Percentiles rank a stretch among this genome's conserved stretches.
phyloP scores from a whole-genome alignment of 306 rosid species.

The Begonia peltatifolia region DNA sequence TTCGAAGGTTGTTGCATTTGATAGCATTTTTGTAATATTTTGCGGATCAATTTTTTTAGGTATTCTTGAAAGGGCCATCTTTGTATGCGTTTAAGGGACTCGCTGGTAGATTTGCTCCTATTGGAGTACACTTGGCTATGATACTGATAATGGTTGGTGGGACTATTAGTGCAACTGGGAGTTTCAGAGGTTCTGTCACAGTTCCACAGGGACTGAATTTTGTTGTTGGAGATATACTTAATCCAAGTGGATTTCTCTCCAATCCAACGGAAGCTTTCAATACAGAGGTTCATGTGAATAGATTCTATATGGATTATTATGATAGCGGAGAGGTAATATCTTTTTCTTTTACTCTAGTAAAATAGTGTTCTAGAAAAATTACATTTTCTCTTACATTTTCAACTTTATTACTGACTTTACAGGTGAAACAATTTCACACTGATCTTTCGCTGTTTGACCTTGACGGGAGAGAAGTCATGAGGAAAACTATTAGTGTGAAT shows the following conservation, averaged over 20 bases:
- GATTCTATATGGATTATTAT: slow-evolving; percentile 77
- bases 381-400: not conserved
- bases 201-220: slow-evolving; percentile 96
- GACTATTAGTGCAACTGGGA: slow-evolving; percentile 82
- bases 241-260: slow-evolving; percentile 75
- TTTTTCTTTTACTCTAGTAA: not conserved
- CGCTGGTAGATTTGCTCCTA: slow-evolving; percentile 86
- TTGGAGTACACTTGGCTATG: slow-evolving; percentile 89
- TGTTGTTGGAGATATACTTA: slow-evolving; percentile 81
- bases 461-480: slow-evolving; percentile 74
- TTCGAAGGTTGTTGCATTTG: not conserved
- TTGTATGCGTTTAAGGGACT: slow-evolving; percentile 83
- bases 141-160: slow-evolving; percentile 87
- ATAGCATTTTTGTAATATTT: slow-evolving; percentile 2
- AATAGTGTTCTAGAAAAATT: not conserved
- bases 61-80: slow-evolving; percentile 72
- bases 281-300: slow-evolving; percentile 87
- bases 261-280: slow-evolving; percentile 64
- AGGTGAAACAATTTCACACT: slow-evolving; percentile 82
- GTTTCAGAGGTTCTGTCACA: slow-evolving; percentile 87
- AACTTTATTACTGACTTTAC: slow-evolving; percentile 1
- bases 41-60: slow-evolving; percentile 30
- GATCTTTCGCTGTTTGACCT: slow-evolving; percentile 68
- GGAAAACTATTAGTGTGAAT: slow-evolving; percentile 88
- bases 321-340: slow-evolving; percentile 81